Evolutionary conservation across 345 rosid species (phyloP).

Genomic region (Gossypioides kirkii): DNA sequence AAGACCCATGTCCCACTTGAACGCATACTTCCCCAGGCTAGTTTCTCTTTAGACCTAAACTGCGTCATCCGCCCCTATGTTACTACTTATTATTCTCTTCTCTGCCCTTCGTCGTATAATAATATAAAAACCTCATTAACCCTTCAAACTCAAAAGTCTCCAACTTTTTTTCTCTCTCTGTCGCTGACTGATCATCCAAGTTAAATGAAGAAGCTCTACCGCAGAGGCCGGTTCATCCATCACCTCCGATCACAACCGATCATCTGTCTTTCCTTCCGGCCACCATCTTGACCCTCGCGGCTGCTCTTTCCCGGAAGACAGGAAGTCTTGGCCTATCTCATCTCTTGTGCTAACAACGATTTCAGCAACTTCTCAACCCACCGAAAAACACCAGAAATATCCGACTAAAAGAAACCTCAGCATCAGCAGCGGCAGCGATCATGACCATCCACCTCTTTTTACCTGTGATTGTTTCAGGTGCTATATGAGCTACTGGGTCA

Average conservation of each 20-base stretch:
- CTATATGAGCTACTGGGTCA: constrained; percentile 72
- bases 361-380: constrained; percentile 5
- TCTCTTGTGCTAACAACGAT: constrained; percentile 40
- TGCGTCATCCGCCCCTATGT: background rate
- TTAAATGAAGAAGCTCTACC: constrained; percentile 71
- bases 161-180: background rate
- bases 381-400: constrained; percentile 7
- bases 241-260: constrained; percentile 40
- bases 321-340: constrained; percentile 60
- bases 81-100: background rate
- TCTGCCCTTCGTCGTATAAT: background rate
- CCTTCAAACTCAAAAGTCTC: background rate
- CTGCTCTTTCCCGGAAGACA: constrained; percentile 65
- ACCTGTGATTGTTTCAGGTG: constrained; percentile 73
- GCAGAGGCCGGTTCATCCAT: constrained; percentile 73
- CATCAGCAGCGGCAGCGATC: background rate
- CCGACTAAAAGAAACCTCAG: background rate
- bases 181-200: background rate
- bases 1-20: background rate
- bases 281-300: constrained; percentile 56
- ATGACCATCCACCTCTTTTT: constrained; percentile 50
- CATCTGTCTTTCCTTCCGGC: constrained; percentile 66
- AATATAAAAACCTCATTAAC: background rate
- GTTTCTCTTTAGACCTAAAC: background rate
- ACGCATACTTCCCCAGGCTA: background rate